Evolutionary conservation across 352 stramenopile genomes (phyloP), one percentile per base, ranked within the genome.

Genomic region (Globisporangium uncinulatum): DNA sequence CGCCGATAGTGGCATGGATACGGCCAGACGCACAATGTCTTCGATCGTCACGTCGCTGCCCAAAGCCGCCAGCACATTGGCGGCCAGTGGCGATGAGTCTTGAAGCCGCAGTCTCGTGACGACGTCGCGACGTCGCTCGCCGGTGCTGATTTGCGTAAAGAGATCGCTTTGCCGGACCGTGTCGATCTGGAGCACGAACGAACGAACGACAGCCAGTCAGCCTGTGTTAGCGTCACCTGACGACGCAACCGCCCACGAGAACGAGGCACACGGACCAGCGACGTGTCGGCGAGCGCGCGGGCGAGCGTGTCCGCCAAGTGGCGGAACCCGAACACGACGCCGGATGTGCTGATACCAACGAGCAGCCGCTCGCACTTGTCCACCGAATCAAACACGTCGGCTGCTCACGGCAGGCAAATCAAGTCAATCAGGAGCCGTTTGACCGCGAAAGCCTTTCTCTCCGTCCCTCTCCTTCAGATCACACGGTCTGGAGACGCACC

Each of bases 291-390:
- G 13, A 91, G 31, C 2, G 71, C 74, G n/a, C 71, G 70, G 34
- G 64, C 56, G 0, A 92, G 62, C 2, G 73, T 84, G 29, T 71
- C 55, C 13, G 70, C 47, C 5, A 92, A 49, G 21, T 71, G 70
- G 11, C 71, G 68, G 50, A 83, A 92, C 20, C 89, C 67, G 24
- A 84, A 82, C 70, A 90, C 59, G 14, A 70, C 65, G 6, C 83
- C 83, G 9, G 74, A 86, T 9, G 83, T 90, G 55, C 76, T 89
- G 55, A 92, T 76, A 2, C 60, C 65, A 0, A 90, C 65, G 20
- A 92, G 69, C 0, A 79, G 63, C 1, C 71, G 73, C 50, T 84
- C 73, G 17, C 63, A 24, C 10, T 51, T 50, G 31, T 56, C 57
- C 53, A 57, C 57, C 34, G 49, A 66, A 15, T 78, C 70, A 19